phyloP scores from a whole-genome alignment of 2,329 filamentous ascomycete species.

The Tolypocladium tundrense region DNA sequence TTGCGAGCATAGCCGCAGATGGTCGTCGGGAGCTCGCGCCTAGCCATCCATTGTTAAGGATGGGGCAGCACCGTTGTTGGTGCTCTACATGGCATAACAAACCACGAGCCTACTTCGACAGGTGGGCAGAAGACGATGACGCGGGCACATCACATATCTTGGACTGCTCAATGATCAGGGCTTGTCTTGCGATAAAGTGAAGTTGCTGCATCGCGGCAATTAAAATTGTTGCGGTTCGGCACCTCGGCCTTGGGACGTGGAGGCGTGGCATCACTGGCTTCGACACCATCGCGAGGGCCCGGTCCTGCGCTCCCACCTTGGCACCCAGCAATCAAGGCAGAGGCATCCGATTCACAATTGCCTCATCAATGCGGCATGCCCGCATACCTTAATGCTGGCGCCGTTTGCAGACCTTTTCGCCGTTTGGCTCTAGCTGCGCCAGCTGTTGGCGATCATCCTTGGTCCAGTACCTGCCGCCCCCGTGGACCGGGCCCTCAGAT shows the following conservation, averaged over 20 bases:
- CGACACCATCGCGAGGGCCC: background rate
- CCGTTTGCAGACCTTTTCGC: background rate
- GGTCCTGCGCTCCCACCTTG: background rate
- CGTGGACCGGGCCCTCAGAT: background rate
- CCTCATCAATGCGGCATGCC: background rate
- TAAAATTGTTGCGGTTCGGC: background rate
- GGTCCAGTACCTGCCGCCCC: background rate
- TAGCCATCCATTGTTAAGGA: background rate
- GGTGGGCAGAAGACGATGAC: background rate
- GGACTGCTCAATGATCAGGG: slow-evolving; percentile 1
- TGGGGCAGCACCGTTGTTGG: background rate
- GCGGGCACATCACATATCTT: slow-evolving; percentile 6
- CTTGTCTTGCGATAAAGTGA: slow-evolving; percentile 4
- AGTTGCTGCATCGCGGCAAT: slow-evolving; percentile 2
- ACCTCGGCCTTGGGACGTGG: background rate
- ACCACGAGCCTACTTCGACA: background rate
- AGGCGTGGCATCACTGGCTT: background rate
- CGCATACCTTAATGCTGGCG: background rate
- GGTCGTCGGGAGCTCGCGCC: background rate
- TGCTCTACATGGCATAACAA: background rate
- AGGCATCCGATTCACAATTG: background rate
- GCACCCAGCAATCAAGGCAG: background rate
- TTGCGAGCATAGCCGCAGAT: slow-evolving; percentile 2
- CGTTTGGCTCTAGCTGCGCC: background rate
- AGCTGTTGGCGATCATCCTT: background rate